A percentile compares a stretch with the other conserved stretches of the same genome.
These are phyloP conservation scores for Cytospora leucostoma DNA, from an alignment of 2,329 filamentous ascomycete species.

Conservation along the genomic window DNA sequence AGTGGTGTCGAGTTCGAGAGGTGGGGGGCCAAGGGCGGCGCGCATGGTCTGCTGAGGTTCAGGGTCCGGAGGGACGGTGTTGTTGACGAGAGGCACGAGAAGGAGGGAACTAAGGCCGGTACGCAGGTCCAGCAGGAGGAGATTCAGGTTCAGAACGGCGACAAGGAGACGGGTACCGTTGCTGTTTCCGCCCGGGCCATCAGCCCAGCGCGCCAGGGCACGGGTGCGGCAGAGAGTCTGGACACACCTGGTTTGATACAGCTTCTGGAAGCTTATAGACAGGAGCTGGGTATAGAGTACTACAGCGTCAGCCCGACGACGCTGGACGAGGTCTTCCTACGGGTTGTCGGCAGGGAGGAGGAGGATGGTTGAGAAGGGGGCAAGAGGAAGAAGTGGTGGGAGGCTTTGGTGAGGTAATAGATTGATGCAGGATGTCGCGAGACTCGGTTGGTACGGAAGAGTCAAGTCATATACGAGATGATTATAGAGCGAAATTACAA, in stretches of 20 bases:
- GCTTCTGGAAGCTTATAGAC: constrained; percentile 70
- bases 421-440: constrained; percentile 14
- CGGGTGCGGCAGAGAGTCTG: constrained; percentile 43
- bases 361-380: constrained; percentile 47
- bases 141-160: not conserved
- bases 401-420: not conserved
- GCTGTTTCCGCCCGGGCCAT: not conserved
- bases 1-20: constrained; percentile 65
- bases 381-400: constrained; percentile 24
- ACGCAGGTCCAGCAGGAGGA: not conserved
- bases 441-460: not conserved
- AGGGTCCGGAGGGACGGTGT: constrained; percentile 26
- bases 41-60: constrained; percentile 24
- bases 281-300: constrained; percentile 72
- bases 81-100: constrained; percentile 25
- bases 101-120: not conserved
- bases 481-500: too few relatives aligned
- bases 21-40: constrained; percentile 22
- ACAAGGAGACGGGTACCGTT: not conserved
- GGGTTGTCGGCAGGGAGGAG: constrained; percentile 81
- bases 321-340: constrained; percentile 86
- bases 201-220: not conserved
- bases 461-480: not conserved
- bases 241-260: constrained; percentile 25
- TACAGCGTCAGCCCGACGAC: constrained; percentile 87